A percentile compares a stretch with the other conserved stretches of the same genome.
Conservation (phyloP, 2,329 filamentous ascomycete species). For the Fusarium ramigenum region DNA sequence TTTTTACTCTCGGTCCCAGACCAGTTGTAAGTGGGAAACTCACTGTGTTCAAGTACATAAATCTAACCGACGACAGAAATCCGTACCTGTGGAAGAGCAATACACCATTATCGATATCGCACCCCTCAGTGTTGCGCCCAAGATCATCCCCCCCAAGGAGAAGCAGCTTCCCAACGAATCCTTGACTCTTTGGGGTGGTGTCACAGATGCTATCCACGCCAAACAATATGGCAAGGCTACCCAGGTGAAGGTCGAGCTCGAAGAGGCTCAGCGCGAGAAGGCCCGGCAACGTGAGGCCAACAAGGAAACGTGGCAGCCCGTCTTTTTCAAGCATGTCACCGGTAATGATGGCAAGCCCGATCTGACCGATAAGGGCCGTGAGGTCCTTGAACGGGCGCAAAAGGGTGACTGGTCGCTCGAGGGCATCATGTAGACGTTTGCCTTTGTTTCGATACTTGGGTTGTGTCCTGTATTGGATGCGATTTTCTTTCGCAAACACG, state of each 20-base stretch:
- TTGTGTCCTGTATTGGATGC: not conserved
- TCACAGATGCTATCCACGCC: conserved; percentile 84
- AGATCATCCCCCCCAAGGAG: conserved; percentile 79
- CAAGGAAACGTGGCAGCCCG: conserved; percentile 79
- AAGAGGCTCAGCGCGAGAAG: conserved; percentile 88
- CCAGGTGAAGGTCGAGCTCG: conserved; percentile 86
- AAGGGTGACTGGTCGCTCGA: conserved; percentile 62
- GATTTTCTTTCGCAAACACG: not conserved
- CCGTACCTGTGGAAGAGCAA: conserved; percentile 65
- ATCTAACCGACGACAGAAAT: conserved; percentile 45
- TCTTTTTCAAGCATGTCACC: conserved; percentile 78
- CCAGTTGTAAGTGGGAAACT: conserved; percentile 63
- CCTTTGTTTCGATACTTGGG: not conserved
- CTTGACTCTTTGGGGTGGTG: conserved; percentile 84
- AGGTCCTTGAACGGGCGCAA: conserved; percentile 62
- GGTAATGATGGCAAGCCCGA: conserved; percentile 66
- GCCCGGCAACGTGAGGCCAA: conserved; percentile 80
- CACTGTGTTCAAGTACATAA: not conserved
- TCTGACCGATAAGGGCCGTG: conserved; percentile 62
- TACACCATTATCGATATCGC: conserved; percentile 85
- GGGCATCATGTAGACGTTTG: conserved; percentile 47
- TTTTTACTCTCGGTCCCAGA: conserved; percentile 68
- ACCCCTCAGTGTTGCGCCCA: conserved; percentile 82
- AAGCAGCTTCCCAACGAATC: conserved; percentile 90
- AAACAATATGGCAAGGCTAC: conserved; percentile 90